phyloP scores from a whole-genome alignment of 2,329 filamentous ascomycete genomes.

The Aspergillus transmontanensis region DNA sequence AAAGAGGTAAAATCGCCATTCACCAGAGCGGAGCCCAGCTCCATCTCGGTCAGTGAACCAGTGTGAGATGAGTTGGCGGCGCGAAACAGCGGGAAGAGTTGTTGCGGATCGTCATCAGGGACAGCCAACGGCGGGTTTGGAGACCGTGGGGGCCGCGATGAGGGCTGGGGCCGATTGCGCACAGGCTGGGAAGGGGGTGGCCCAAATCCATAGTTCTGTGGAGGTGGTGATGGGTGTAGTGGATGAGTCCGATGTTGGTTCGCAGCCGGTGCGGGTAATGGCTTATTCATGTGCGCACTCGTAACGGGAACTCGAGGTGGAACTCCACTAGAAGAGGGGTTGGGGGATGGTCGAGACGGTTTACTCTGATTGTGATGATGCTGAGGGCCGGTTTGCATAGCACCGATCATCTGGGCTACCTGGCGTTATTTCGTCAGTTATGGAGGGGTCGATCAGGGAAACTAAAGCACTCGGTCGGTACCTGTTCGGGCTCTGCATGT shows the following conservation, averaged over 20 bases:
- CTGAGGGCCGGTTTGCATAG: conserved; percentile 33
- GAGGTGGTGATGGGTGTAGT: conserved; percentile 45
- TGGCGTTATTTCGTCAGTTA: conserved; percentile 24
- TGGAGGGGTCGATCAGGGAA: conserved; percentile 7
- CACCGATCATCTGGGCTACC: conserved; percentile 50
- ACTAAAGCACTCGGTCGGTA: conserved; percentile 37
- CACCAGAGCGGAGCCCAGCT: conserved; percentile 86
- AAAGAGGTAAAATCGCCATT: conserved; percentile 97
- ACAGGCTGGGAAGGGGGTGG: conserved; percentile 55
- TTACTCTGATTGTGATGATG: conserved; percentile 28
- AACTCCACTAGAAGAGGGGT: conserved; percentile 24
- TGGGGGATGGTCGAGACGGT: conserved; percentile 29
- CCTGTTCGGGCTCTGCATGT: conserved; percentile 75
- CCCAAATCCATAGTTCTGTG: conserved; percentile 53
- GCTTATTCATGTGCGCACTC: conserved; percentile 20
- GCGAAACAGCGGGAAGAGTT: conserved; percentile 80
- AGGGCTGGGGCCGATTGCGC: conserved; percentile 57
- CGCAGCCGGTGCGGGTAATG: conserved; percentile 16
- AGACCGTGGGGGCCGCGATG: conserved; percentile 67
- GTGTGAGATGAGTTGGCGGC: conserved; percentile 80
- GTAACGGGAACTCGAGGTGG: conserved; percentile 32
- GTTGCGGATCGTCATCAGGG: conserved; percentile 55
- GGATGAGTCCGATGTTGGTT: conserved; percentile 37
- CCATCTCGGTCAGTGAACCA: conserved; percentile 80
- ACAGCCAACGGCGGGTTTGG: conserved; percentile 57